Conservation (phyloP, 441 rosid genomes). For the Geranium incanum region DNA sequence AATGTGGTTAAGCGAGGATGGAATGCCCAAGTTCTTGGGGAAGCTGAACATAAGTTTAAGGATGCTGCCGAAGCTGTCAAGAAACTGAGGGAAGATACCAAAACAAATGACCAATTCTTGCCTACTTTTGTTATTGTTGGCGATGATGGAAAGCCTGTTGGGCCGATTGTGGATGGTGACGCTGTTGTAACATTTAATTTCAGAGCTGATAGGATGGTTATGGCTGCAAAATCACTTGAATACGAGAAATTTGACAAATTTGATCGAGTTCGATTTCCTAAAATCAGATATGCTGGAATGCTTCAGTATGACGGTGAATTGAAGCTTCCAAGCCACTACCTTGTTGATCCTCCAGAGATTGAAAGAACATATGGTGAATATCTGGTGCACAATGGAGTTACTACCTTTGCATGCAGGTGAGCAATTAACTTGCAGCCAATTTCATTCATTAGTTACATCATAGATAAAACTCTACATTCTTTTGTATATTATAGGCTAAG, state of each 20-base stretch:
- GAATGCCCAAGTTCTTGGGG: conserved; percentile 99
- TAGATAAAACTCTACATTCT: background rate
- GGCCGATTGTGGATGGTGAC: conserved; percentile 89
- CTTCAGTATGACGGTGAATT: conserved; percentile 95
- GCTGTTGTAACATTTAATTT: conserved; percentile 91
- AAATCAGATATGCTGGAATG: conserved; percentile 90
- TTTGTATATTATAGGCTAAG: background rate
- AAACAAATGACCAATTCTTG: conserved; percentile 77
- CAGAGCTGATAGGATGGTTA: conserved; percentile 95
- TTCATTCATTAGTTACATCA: background rate
- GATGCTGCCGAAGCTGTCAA: conserved; percentile 82
- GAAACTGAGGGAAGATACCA: conserved; percentile 56
- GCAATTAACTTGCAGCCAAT: conserved; percentile 7
- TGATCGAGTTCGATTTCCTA: conserved; percentile 80
- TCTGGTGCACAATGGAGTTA: conserved; percentile 68
- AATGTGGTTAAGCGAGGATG: conserved; percentile 85
- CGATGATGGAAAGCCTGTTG: conserved; percentile 69
- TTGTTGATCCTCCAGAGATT: conserved; percentile 93
- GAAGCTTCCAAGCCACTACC: conserved; percentile 77
- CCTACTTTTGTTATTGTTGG: conserved; percentile 91
- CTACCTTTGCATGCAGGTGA: conserved; percentile 97
- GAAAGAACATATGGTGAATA: conserved; percentile 98
- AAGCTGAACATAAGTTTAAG: conserved; percentile 84
- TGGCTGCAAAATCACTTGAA: conserved; percentile 91
- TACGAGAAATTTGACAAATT: conserved; percentile 78